Evolutionary conservation across 768 basidiomycete species (phyloP), one percentile per base, ranked within the genome.

Genomic region (Tephrocybe sp.): DNA sequence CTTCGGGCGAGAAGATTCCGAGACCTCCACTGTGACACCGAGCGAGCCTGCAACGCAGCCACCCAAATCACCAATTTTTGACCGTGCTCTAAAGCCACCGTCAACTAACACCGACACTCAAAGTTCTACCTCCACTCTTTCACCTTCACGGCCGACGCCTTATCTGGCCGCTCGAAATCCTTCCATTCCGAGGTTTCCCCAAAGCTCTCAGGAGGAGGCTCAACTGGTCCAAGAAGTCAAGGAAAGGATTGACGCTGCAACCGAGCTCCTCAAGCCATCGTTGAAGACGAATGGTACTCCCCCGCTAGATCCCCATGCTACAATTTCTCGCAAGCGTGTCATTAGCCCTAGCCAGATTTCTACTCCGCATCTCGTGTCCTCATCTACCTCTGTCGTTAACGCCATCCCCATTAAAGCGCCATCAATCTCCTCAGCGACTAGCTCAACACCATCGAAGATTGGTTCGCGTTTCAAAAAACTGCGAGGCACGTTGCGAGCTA

Each of bases 391-490:
- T 55, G 78, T 88, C 20, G 83, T 87, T 59, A 78, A 54, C 42
- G 51, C 84, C 3, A 73, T 87, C 45, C 84, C 87, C 36, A 60
- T 62, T 35, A 80, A 77, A 30, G 70, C 78, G 10, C 72, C 80
- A 19, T 76, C 81, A 1, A 67, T 70, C 50, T 63, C 77, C 23
- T 78, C 76, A 48, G 62, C 76, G 33, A 72, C 69, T 59, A 57
- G 69, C 60, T 55, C 75, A 60, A 64, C 75, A 35, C 60, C 76
- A 49, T 80, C 79, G 0, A 87, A 81, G 63, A 77, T 92, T 52
- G 84, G 86, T 39, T 80, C 83, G 35, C 82, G 88, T 19, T 82
- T 92, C 72, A 85, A 81, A 66, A 84, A 79, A 61, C 68, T 92
- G 42, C 76, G 84, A 46, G 79, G 87, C 45, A 85, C 86, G 0